Percentiles rank a stretch among this genome's conserved stretches.
Evolutionary conservation across 108 stramenopile species (phyloP).

Genomic region (Discostella stelligeroides): DNA sequence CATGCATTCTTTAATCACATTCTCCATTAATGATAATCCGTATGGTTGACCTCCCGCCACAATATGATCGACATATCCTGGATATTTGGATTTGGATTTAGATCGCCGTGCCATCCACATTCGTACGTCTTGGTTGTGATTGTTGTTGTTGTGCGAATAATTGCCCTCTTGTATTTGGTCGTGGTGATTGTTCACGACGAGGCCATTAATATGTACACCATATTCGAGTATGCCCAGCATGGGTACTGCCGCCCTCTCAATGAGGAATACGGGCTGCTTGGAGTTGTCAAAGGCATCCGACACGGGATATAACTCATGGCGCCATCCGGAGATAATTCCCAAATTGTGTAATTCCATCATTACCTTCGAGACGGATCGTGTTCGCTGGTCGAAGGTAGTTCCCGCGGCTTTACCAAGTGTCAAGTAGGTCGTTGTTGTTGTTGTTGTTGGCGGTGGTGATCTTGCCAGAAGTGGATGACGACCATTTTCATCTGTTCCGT

Average conservation of each 20-base stretch:
- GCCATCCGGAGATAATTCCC: conserved; percentile 82
- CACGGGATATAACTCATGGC: conserved; percentile 81
- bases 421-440: conserved; percentile 14
- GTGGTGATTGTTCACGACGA: conserved; percentile 42
- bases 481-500: too few relatives aligned
- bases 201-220: conserved; percentile 82
- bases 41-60: conserved; percentile 90
- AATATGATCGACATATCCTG: conserved; percentile 90
- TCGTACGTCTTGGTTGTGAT: conserved; percentile 9
- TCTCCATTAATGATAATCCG: conserved; percentile 78
- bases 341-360: conserved; percentile 57
- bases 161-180: too few relatives aligned
- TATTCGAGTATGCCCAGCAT: conserved; percentile 78
- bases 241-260: conserved; percentile 83
- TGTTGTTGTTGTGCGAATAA: neutral
- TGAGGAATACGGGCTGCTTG: conserved; percentile 63
- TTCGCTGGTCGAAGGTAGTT: conserved; percentile 55
- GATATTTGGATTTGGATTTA: conserved; percentile 78
- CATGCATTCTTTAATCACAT: conserved; percentile 87
- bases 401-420: conserved; percentile 57
- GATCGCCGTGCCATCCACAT: conserved; percentile 92
- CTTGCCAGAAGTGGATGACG: too few relatives aligned
- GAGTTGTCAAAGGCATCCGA: conserved; percentile 57
- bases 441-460: neutral
- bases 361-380: conserved; percentile 58